These are phyloP conservation scores for Saccharomycopsis sp. DNA, from an alignment of 805 yeast genomes.

Conservation along the genomic window DNA sequence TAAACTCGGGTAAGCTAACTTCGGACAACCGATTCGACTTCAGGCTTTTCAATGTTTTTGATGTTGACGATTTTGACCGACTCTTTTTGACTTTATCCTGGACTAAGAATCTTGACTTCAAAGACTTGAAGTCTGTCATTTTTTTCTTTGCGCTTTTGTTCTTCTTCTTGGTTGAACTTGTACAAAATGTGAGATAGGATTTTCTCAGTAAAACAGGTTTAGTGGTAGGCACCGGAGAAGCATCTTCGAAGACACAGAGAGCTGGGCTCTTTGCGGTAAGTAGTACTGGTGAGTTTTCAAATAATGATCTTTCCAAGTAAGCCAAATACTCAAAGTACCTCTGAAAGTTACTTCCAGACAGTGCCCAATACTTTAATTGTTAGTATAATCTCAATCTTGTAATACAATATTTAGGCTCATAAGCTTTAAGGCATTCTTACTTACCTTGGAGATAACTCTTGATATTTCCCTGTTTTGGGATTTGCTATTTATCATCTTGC, in stretches of 20 bases:
- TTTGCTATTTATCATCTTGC: background rate
- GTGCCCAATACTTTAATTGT: slow-evolving; percentile 1
- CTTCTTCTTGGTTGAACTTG: background rate
- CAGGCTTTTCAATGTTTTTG: background rate
- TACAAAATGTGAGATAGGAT: background rate
- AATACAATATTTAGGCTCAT: background rate
- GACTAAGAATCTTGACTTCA: background rate
- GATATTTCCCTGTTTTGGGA: slow-evolving; percentile 4
- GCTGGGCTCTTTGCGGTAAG: background rate
- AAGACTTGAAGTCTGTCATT: background rate
- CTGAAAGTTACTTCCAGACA: slow-evolving; percentile 4
- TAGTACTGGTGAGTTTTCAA: background rate
- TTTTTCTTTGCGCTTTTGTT: background rate
- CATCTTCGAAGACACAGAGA: background rate
- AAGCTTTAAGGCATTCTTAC: background rate
- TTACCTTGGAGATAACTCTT: slow-evolving; percentile 6
- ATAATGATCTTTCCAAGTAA: slow-evolving; percentile 3
- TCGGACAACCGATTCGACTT: background rate
- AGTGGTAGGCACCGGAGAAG: background rate
- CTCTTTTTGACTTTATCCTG: background rate
- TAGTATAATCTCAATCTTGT: background rate
- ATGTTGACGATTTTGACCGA: background rate
- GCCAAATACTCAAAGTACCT: slow-evolving; percentile 8
- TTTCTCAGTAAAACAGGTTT: background rate
- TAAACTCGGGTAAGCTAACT: no score